Conservation (phyloP, 139 green algal genomes). For the Trebouxia sp. region DNA sequence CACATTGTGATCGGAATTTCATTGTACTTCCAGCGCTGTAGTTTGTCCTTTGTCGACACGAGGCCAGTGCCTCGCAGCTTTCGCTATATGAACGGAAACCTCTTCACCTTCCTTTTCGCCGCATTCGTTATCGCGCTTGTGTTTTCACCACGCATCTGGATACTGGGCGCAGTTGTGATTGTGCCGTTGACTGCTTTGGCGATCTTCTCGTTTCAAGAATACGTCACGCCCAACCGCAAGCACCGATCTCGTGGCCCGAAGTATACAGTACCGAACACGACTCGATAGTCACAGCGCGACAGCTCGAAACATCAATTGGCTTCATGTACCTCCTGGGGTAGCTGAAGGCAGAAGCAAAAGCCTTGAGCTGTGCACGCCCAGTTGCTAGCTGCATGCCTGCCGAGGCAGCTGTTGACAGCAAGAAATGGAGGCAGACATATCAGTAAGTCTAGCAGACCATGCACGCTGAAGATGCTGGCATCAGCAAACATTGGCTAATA, state of each 20-base stretch:
- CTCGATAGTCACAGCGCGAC: background rate
- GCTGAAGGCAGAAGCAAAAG: too few species aligned
- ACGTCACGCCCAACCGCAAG: background rate
- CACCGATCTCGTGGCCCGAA: background rate
- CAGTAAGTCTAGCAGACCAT: too few species aligned
- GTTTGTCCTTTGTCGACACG: too few species aligned
- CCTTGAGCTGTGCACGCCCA: too few species aligned
- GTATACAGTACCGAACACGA: background rate
- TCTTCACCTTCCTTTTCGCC: conserved; percentile 2
- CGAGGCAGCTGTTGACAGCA: background rate
- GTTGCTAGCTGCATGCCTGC: background rate
- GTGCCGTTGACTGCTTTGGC: background rate
- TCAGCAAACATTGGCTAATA: background rate
- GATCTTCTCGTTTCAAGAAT: conserved; percentile 15
- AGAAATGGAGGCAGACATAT: background rate
- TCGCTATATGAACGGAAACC: background rate
- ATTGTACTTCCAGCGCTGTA: too few species aligned
- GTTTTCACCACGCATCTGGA: background rate
- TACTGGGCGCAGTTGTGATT: background rate
- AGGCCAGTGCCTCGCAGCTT: too few species aligned
- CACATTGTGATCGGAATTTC: too few species aligned
- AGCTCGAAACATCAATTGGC: background rate
- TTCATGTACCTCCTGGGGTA: too few species aligned
- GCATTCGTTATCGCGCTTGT: background rate
- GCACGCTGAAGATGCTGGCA: too few species aligned